Evolutionary conservation across 202 grass and related monocot genomes (phyloP).

Genomic region (Bolboschoenoplectus hybrid): DNA sequence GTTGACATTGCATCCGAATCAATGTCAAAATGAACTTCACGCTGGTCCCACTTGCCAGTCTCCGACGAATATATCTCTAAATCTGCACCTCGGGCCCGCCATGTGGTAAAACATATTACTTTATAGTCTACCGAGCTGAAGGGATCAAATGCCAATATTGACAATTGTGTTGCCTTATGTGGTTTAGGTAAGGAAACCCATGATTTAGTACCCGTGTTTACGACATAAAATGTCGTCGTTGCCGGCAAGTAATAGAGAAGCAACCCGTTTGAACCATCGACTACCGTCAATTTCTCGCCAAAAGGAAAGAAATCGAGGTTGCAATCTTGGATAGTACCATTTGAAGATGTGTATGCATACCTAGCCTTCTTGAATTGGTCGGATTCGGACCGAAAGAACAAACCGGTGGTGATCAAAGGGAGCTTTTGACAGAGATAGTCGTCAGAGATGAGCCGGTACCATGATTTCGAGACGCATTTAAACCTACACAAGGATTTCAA

Average conservation of each 20-base stretch:
- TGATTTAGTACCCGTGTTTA: conserved; percentile 47
- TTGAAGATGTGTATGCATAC: conserved; percentile 40
- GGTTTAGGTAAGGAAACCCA: conserved; percentile 53
- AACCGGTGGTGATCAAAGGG: conserved; percentile 21
- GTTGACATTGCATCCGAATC: conserved; percentile 42
- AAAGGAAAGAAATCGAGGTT: conserved; percentile 58
- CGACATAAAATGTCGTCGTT: conserved; percentile 44
- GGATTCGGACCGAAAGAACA: conserved; percentile 50
- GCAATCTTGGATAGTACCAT: conserved; percentile 29
- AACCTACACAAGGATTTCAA: conserved; percentile 48
- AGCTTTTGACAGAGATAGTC: conserved; percentile 46
- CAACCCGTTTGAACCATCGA: conserved; percentile 64
- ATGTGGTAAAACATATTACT: conserved; percentile 73
- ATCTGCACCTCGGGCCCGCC: conserved; percentile 45
- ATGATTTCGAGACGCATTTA: conserved; percentile 50
- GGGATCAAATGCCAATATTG: conserved; percentile 65
- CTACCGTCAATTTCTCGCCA: conserved; percentile 12
- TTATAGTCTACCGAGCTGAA: conserved; percentile 42
- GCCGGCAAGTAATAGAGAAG: conserved; percentile 44
- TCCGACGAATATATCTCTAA: conserved; percentile 73
- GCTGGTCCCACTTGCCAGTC: conserved; percentile 41
- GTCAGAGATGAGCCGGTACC: conserved; percentile 47
- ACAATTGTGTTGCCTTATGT: conserved; percentile 41
- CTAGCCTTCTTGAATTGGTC: conserved; percentile 17
- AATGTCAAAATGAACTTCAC: conserved; percentile 46